Conservation (phyloP, 2,329 filamentous ascomycete genomes). For the Neofusicoccum ribis region DNA sequence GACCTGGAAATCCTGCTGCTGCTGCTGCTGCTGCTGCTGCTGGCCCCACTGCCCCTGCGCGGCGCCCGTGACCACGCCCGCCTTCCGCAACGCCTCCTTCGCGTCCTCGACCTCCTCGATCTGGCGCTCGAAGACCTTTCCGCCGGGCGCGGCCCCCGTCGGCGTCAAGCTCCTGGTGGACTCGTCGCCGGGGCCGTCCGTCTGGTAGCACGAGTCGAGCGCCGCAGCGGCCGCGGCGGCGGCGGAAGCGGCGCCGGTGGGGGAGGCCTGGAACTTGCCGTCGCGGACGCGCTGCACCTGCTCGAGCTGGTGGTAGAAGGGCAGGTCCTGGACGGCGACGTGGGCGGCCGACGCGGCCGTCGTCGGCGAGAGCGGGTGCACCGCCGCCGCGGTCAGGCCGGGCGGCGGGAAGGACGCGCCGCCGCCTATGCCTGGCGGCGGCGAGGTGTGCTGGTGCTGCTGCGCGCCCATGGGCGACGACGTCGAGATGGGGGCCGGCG, state of each 20-base stretch:
- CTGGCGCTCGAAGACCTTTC: background rate
- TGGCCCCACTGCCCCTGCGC: background rate
- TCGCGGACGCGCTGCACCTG: constrained; percentile 12
- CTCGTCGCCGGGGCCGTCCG: background rate
- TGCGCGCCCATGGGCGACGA: background rate
- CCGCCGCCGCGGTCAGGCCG: background rate
- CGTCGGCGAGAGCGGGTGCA: constrained; percentile 2
- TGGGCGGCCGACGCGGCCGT: background rate
- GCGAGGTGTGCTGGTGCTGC: background rate
- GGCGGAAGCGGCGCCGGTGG: background rate
- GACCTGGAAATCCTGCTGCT: background rate
- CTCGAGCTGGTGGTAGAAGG: constrained; percentile 17
- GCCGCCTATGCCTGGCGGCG: background rate
- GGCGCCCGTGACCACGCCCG: background rate
- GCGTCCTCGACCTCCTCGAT: constrained; percentile 3
- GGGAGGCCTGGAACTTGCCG: background rate
- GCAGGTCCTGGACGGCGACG: background rate
- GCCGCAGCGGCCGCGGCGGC: background rate
- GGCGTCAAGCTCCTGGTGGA: background rate
- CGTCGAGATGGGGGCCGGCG: background rate
- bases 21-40: background rate
- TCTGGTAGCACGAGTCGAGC: too few species aligned
- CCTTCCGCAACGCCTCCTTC: constrained; percentile 12
- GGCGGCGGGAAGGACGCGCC: background rate
- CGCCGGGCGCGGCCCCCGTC: background rate